Percentiles rank a stretch among this genome's conserved stretches.
Evolutionary conservation across 2,329 filamentous ascomycete species (phyloP).

Genomic region (Lecanoromycetidae sp.): DNA sequence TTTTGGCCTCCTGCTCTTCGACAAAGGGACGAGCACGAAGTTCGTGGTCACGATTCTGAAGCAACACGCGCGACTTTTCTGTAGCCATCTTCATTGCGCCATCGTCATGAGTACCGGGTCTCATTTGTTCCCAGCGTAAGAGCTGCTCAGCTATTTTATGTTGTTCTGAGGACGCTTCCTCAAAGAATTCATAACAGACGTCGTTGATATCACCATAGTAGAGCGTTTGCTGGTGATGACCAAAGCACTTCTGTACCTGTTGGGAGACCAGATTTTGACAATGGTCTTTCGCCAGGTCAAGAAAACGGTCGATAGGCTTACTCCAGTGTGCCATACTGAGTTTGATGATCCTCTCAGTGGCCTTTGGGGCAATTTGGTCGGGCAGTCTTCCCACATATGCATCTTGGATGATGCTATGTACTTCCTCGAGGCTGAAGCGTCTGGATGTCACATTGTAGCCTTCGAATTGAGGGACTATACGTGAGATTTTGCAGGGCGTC

Average conservation of each 20-base stretch:
- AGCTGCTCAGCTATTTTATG: neutral
- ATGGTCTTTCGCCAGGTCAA: slow-evolving; percentile 23
- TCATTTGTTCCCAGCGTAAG: slow-evolving; percentile 6
- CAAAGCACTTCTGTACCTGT: slow-evolving; percentile 31
- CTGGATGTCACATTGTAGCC: neutral
- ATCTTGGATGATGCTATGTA: slow-evolving; percentile 45
- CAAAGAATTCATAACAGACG: slow-evolving; percentile 12
- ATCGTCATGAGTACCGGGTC: slow-evolving; percentile 13
- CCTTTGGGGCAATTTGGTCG: slow-evolving; percentile 46
- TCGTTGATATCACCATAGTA: slow-evolving; percentile 1
- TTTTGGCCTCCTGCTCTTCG: slow-evolving; percentile 18
- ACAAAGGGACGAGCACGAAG: slow-evolving; percentile 3
- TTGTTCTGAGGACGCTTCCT: slow-evolving; percentile 5
- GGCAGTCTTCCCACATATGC: slow-evolving; percentile 48
- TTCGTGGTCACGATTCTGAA: slow-evolving; percentile 8
- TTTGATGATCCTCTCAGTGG: slow-evolving; percentile 47
- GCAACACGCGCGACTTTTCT: slow-evolving; percentile 1
- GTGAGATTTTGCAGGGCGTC: slow-evolving; percentile 1
- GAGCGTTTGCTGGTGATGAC: neutral
- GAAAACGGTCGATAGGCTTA: slow-evolving; percentile 36
- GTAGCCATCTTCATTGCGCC: neutral
- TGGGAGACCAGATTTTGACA: slow-evolving; percentile 29
- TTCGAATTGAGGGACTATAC: neutral
- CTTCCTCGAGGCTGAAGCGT: slow-evolving; percentile 25
- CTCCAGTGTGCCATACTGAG: slow-evolving; percentile 49